phyloP scores from a whole-genome alignment of 2,329 filamentous ascomycete species.

The Zymoseptoria crescenta region DNA sequence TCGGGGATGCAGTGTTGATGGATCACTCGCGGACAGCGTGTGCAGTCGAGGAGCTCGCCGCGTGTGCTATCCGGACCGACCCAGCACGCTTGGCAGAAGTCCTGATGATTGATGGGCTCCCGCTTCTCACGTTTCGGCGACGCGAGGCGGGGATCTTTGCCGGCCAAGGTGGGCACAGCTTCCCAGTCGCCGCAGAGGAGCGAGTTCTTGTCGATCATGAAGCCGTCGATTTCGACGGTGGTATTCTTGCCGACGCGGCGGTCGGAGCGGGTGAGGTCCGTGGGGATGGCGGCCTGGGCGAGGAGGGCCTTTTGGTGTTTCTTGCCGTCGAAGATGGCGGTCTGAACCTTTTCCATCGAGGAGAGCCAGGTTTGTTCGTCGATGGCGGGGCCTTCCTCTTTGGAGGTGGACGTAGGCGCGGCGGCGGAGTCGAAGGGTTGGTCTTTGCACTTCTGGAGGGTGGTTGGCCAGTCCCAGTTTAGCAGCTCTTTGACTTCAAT shows the following conservation, averaged over 20 bases:
- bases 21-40: conserved; percentile 48
- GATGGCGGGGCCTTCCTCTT: conserved; percentile 23
- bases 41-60: conserved; percentile 43
- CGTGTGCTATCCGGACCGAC: conserved; percentile 26
- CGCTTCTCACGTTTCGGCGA: conserved; percentile 45
- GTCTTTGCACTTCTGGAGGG: conserved; percentile 48
- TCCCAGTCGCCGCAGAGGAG: conserved; percentile 48
- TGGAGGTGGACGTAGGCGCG: conserved; percentile 24
- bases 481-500: conserved; percentile 51
- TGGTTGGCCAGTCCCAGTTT: conserved; percentile 49
- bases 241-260: conserved; percentile 50
- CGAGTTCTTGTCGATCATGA: conserved; percentile 49
- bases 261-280: conserved; percentile 34
- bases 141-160: conserved; percentile 47
- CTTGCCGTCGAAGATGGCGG: conserved; percentile 51
- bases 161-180: conserved; percentile 50
- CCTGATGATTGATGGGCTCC: conserved; percentile 41
- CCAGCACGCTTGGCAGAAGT: conserved; percentile 47
- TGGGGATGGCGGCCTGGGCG: conserved; percentile 24
- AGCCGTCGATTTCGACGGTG: conserved; percentile 50
- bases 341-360: conserved; percentile 50
- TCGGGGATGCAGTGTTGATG: conserved; percentile 39
- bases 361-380: conserved; percentile 51
- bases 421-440: conserved; percentile 38
- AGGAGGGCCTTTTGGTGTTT: conserved; percentile 38